Evolutionary conservation across 192 early-diverging fungal genomes (phyloP).

Genomic region (Coemansia sp.): DNA sequence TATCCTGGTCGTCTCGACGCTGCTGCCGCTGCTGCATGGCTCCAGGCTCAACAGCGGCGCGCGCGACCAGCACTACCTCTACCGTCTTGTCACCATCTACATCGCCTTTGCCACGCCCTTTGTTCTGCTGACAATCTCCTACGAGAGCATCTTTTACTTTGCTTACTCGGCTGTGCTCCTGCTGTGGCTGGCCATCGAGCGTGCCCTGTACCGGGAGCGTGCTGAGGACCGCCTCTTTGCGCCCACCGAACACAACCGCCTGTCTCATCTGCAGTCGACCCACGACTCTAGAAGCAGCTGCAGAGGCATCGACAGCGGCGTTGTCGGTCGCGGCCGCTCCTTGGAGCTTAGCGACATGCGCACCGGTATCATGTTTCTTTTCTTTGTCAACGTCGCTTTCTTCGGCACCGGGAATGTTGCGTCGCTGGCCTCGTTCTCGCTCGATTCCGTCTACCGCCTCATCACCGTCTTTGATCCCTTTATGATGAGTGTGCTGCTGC

Average conservation of each 20-base stretch:
- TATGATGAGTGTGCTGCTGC: conserved; percentile 79
- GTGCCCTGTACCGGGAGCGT: conserved; percentile 47
- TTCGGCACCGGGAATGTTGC: conserved; percentile 98
- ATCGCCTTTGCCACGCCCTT: conserved; percentile 86
- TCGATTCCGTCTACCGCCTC: conserved; percentile 86
- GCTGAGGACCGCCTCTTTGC: conserved; percentile 44
- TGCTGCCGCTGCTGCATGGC: conserved; percentile 47
- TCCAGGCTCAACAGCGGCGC: conserved; percentile 41
- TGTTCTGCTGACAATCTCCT: conserved; percentile 84
- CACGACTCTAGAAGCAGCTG: too few relatives aligned
- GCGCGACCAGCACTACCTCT: conserved; percentile 70
- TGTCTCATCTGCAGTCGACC: conserved; percentile 27
- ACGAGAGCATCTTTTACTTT: conserved; percentile 88
- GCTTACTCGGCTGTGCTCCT: conserved; percentile 71
- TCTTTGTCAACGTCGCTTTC: conserved; percentile 91
- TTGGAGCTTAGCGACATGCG: conserved; percentile 61
- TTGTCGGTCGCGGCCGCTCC: conserved; percentile 28
- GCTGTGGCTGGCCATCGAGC: conserved; percentile 79
- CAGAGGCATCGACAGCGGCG: conserved; percentile 7
- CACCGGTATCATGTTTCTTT: conserved; percentile 73
- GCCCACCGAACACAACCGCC: conserved; percentile 28
- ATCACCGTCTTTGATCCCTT: conserved; percentile 90
- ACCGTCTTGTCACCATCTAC: conserved; percentile 79
- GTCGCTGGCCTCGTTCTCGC: conserved; percentile 78
- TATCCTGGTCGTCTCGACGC: conserved; percentile 34